Evolutionary conservation across 2,329 filamentous ascomycete genomes (phyloP).

Genomic region (Nakataea oryzae): DNA sequence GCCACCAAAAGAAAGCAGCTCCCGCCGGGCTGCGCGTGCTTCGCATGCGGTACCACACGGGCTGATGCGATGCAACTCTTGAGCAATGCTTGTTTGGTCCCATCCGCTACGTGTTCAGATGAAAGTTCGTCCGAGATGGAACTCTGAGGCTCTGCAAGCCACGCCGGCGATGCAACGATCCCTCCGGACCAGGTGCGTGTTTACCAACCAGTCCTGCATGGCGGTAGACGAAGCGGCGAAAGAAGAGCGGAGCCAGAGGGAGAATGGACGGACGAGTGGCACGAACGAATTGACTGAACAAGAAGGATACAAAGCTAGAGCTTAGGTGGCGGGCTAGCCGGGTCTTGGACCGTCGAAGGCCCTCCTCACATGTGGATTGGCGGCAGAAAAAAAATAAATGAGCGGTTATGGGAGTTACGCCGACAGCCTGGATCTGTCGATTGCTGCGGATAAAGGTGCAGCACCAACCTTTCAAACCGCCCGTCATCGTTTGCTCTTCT

Average conservation of each 20-base stretch:
- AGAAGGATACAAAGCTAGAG: too few species aligned
- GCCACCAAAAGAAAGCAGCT: not conserved
- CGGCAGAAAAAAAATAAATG: not conserved
- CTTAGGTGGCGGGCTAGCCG: too few species aligned
- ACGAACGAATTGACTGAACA: too few species aligned
- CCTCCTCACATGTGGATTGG: too few species aligned
- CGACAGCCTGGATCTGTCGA: not conserved
- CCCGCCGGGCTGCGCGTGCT: not conserved
- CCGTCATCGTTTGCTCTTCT: not conserved
- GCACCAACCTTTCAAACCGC: not conserved
- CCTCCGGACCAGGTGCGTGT: too few species aligned
- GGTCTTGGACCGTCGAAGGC: too few species aligned
- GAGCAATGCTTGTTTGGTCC: not conserved
- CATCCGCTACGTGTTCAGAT: not conserved
- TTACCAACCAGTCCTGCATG: not conserved
- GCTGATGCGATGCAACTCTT: constrained; percentile 1
- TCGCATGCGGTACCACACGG: not conserved
- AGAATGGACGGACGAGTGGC: too few species aligned
- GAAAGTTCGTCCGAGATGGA: not conserved
- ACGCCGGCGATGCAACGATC: too few species aligned
- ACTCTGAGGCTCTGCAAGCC: not conserved
- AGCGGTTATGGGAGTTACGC: not conserved
- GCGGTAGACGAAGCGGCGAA: too few species aligned
- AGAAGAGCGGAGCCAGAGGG: too few species aligned
- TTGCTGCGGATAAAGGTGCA: not conserved